phyloP scores from a whole-genome alignment of 2,329 filamentous ascomycete genomes.

The Metarhizium album region DNA sequence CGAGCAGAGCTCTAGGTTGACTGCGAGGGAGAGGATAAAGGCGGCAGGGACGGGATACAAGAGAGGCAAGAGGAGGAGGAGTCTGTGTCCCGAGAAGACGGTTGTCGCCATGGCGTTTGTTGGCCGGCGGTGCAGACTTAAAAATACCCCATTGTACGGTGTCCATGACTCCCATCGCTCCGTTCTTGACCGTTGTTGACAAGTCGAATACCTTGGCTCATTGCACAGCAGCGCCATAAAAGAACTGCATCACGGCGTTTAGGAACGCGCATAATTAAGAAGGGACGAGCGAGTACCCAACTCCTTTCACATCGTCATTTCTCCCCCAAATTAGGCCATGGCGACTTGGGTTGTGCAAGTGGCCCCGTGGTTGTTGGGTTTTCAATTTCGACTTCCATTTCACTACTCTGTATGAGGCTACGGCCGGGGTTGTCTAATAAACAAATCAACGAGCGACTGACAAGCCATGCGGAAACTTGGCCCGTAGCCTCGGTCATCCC shows the following conservation, averaged over 20 bases:
- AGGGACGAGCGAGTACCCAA: not conserved
- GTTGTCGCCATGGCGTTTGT: not conserved
- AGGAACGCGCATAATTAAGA: not conserved
- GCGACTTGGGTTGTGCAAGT: too few relatives aligned
- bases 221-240: not conserved
- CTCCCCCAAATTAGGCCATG: not conserved
- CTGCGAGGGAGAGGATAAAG: too few relatives aligned
- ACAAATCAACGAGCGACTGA: conserved; percentile 22
- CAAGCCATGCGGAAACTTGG: conserved; percentile 21
- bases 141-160: not conserved
- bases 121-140: not conserved
- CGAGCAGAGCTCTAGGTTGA: conserved; percentile 17
- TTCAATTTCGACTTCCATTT: conserved; percentile 5
- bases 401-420: conserved; percentile 21
- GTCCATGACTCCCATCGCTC: not conserved
- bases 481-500: conserved; percentile 18
- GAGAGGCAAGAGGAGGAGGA: not conserved
- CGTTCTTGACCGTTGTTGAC: not conserved
- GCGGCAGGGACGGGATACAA: not conserved
- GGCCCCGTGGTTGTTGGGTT: not conserved
- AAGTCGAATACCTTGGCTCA: not conserved
- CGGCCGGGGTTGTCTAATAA: conserved; percentile 21
- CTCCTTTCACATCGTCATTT: not conserved
- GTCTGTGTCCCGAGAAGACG: not conserved
- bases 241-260: not conserved